phyloP scores from a whole-genome alignment of 2,329 filamentous ascomycete species.

The Penicillium sp. region DNA sequence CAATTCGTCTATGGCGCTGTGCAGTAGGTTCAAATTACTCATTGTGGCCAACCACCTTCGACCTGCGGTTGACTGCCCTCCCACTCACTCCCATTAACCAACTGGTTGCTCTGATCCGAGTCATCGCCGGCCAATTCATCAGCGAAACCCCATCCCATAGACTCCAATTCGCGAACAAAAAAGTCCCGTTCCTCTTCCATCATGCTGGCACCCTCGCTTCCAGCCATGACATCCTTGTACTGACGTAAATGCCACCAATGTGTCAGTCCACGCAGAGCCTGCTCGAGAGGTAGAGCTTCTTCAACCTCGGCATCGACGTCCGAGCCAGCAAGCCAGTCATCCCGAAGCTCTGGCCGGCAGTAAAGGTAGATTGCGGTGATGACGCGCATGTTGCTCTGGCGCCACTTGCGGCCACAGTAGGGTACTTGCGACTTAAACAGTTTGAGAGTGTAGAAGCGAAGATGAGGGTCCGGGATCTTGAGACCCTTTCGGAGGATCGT shows the following conservation, averaged over 20 bases:
- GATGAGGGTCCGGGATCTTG: slow-evolving; percentile 81
- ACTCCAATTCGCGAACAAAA: slow-evolving; percentile 75
- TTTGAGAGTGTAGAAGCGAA: slow-evolving; percentile 93
- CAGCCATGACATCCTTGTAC: slow-evolving; percentile 75
- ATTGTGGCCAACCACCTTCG: slow-evolving; percentile 15
- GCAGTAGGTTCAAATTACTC: neutral
- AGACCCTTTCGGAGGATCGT: slow-evolving; percentile 90
- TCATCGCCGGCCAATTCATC: slow-evolving; percentile 33
- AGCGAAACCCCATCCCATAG: slow-evolving; percentile 58
- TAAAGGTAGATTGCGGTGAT: slow-evolving; percentile 97
- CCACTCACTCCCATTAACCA: slow-evolving; percentile 18
- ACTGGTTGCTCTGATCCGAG: slow-evolving; percentile 12
- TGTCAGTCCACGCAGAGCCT: slow-evolving; percentile 82
- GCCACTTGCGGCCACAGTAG: slow-evolving; percentile 97
- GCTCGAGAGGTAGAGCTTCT: slow-evolving; percentile 86
- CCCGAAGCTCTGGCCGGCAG: slow-evolving; percentile 85
- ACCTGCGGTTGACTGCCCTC: slow-evolving; percentile 14
- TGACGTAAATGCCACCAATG: slow-evolving; percentile 90
- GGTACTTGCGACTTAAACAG: slow-evolving; percentile 98
- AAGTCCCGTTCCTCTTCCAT: slow-evolving; percentile 76
- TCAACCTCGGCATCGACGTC: slow-evolving; percentile 95
- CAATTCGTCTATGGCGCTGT: slow-evolving; percentile 7
- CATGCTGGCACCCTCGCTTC: slow-evolving; percentile 52
- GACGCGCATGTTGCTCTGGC: slow-evolving; percentile 96
- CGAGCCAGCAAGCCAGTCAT: slow-evolving; percentile 89